These are phyloP conservation scores for Globisporangium canariense DNA, from an alignment of 352 stramenopile genomes.

Conservation along the genomic window DNA sequence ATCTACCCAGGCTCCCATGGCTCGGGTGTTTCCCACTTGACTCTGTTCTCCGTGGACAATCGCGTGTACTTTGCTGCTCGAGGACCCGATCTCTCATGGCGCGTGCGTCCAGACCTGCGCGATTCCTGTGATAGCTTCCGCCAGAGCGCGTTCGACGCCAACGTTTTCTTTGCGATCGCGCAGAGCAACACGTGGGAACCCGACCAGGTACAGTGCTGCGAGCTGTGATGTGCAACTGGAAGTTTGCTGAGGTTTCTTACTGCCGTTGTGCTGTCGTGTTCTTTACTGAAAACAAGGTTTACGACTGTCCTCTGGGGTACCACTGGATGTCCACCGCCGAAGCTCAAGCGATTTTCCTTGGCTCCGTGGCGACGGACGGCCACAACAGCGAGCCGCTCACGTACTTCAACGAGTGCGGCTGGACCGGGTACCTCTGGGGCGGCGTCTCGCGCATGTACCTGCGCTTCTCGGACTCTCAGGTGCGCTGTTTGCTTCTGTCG, in stretches of 20 bases:
- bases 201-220: conserved; percentile 24
- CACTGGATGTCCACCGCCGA: conserved; percentile 84
- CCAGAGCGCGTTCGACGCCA: conserved; percentile 46
- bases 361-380: conserved; percentile 24
- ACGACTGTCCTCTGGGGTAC: conserved; percentile 85
- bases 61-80: conserved; percentile 81
- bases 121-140: conserved; percentile 77
- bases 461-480: conserved; percentile 80
- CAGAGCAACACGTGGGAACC: conserved; percentile 58
- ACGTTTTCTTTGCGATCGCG: conserved; percentile 73
- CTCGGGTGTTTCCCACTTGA: conserved; percentile 37
- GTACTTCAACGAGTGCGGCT: conserved; percentile 88
- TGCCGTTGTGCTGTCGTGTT: background rate
- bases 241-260: background rate
- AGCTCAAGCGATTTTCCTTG: conserved; percentile 39
- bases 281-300: conserved; percentile 28
- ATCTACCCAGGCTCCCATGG: conserved; percentile 35
- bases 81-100: conserved; percentile 69
- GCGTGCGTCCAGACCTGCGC: conserved; percentile 23
- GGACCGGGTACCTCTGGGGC: conserved; percentile 74
- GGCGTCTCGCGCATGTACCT: conserved; percentile 62
- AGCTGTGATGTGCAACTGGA: background rate
- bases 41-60: conserved; percentile 48
- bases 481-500: conserved; percentile 5
- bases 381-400: conserved; percentile 35